These are phyloP conservation scores for Fusarium duplospermum DNA, from an alignment of 2,329 filamentous ascomycete species.

Conservation along the genomic window DNA sequence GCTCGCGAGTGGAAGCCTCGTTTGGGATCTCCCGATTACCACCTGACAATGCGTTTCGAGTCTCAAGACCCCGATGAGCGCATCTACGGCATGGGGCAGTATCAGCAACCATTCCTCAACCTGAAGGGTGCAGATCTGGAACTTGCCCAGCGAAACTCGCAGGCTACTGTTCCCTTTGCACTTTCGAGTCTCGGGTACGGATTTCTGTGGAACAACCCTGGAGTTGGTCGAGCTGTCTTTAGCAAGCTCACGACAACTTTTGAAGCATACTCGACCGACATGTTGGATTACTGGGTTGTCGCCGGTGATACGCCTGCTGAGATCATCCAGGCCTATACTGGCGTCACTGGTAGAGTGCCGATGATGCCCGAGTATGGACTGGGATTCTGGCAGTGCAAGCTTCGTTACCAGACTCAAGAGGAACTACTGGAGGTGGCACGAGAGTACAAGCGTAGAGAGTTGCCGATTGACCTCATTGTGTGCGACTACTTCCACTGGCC, in stretches of 20 bases:
- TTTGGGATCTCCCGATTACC: conserved; percentile 61
- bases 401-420: conserved; percentile 74
- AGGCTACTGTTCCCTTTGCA: conserved; percentile 73
- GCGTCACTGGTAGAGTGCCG: conserved; percentile 68
- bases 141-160: conserved; percentile 74
- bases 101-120: conserved; percentile 72
- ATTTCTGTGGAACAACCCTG: conserved; percentile 75
- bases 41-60: conserved; percentile 70
- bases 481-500: conserved; percentile 77
- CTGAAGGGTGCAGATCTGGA: conserved; percentile 73
- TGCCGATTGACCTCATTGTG: conserved; percentile 75
- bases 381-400: conserved; percentile 76
- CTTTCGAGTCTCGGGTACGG: conserved; percentile 71
- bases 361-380: conserved; percentile 78
- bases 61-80: conserved; percentile 65
- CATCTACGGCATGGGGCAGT: conserved; percentile 77
- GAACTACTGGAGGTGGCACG: conserved; percentile 70
- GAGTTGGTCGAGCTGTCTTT: conserved; percentile 69
- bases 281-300: conserved; percentile 74
- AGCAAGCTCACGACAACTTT: conserved; percentile 72
- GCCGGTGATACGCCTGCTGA: conserved; percentile 65
- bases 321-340: conserved; percentile 67
- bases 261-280: conserved; percentile 67
- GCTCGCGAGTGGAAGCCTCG: conserved; percentile 69
- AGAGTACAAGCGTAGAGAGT: conserved; percentile 64